These are phyloP conservation scores for Gynostemma pentaphyllum DNA, from an alignment of 306 rosid genomes.

Conservation along the genomic window DNA sequence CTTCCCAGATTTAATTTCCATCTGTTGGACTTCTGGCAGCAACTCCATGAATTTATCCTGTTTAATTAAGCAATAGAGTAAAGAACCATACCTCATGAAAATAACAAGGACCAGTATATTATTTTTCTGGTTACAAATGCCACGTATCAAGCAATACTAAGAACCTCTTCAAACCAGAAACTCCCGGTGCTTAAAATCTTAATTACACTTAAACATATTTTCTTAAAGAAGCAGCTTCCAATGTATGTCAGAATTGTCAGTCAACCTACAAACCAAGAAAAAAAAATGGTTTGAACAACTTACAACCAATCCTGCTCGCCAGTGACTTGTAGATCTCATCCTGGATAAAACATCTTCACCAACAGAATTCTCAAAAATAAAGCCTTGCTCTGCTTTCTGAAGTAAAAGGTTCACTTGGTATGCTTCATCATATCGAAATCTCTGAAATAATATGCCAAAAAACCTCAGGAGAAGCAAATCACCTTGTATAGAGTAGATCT, in stretches of 20 bases:
- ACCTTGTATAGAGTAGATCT: background rate
- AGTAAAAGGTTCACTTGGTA: conserved; percentile 70
- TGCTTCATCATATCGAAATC: conserved; percentile 68
- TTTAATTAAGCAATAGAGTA: conserved; percentile 3
- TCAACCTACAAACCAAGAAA: background rate
- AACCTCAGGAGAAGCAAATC: background rate
- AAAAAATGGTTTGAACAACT: conserved; percentile 27
- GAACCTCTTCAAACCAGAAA: background rate
- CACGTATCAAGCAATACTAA: background rate
- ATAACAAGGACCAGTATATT: background rate
- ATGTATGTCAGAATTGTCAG: background rate
- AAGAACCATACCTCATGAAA: background rate
- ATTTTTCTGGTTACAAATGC: background rate
- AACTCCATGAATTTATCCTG: conserved; percentile 82
- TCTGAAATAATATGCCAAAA: conserved; percentile 42
- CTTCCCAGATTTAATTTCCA: conserved; percentile 50
- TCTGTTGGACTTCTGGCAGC: conserved; percentile 74
- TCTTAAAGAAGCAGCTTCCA: background rate
- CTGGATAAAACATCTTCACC: conserved; percentile 42
- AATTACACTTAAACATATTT: background rate
- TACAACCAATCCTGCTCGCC: conserved; percentile 83
- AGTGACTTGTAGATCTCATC: conserved; percentile 37
- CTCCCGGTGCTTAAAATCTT: background rate
- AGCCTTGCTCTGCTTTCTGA: conserved; percentile 53
- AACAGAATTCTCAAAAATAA: conserved; percentile 37